Conservation (phyloP, 78 protist genomes). For the Fonticula alba region DNA sequence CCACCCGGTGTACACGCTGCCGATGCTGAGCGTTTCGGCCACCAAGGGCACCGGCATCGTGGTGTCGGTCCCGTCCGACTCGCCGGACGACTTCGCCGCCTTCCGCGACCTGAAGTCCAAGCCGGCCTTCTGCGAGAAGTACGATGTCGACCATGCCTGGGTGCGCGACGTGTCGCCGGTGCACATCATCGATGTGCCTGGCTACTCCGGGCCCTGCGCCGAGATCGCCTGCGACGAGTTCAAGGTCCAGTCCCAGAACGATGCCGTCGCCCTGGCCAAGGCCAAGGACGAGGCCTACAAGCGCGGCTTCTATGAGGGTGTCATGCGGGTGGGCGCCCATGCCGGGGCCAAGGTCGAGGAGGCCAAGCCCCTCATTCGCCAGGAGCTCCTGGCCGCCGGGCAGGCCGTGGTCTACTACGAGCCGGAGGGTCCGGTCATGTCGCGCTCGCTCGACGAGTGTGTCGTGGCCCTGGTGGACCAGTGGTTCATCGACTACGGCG, state of each 20-base stretch:
- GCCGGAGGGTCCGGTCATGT: slow-evolving; percentile 76
- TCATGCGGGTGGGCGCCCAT: slow-evolving; percentile 57
- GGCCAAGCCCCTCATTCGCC: slow-evolving; percentile 53
- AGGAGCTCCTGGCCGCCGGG: slow-evolving; percentile 33
- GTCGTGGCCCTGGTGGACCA: slow-evolving; percentile 91
- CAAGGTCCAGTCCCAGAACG: slow-evolving; percentile 64
- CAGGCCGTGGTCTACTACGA: slow-evolving; percentile 73
- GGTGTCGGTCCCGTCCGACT: slow-evolving; percentile 87
- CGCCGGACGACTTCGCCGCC: slow-evolving; percentile 96
- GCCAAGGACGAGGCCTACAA: slow-evolving; percentile 80
- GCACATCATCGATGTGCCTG: slow-evolving; percentile 65
- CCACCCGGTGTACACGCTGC: slow-evolving; percentile 76
- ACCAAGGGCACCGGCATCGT: slow-evolving; percentile 93
- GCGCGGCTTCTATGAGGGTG: slow-evolving; percentile 67
- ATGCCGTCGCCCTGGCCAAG: slow-evolving; percentile 44
- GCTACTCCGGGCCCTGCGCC: slow-evolving; percentile 12
- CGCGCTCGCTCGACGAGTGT: slow-evolving; percentile 94
- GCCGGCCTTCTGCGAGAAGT: slow-evolving; percentile 50
- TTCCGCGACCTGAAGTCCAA: slow-evolving; percentile 70
- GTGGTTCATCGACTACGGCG: slow-evolving; percentile 96
- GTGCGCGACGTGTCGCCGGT: no score
- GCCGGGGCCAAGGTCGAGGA: slow-evolving; percentile 30
- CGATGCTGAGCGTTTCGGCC: slow-evolving; percentile 48
- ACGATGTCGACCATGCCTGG: slow-evolving; percentile 45
- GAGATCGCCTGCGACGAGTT: slow-evolving; percentile 18